Percentiles rank a stretch among this genome's conserved stretches.
These are phyloP conservation scores for Cadophora sp. DNA, from an alignment of 2,329 filamentous ascomycete genomes.

Conservation along the genomic window DNA sequence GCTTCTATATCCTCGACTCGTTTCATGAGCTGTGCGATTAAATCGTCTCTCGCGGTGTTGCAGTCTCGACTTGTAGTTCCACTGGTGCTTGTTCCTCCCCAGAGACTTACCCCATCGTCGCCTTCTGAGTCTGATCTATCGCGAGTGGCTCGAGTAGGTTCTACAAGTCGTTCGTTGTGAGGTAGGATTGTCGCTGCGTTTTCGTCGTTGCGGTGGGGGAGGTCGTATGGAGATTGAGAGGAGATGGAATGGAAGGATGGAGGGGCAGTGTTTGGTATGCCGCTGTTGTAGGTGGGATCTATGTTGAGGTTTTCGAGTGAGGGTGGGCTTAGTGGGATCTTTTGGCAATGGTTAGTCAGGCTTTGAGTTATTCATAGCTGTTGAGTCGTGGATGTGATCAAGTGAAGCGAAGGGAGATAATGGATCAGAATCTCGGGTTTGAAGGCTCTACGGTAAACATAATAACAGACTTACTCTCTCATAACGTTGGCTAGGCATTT, in stretches of 20 bases:
- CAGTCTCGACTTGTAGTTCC: background rate
- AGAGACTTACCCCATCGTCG: constrained; percentile 18
- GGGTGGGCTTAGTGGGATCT: background rate
- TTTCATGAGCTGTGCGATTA: constrained; percentile 1
- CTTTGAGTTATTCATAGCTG: no score
- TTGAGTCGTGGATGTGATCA: no score
- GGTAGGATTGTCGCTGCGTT: constrained; percentile 21
- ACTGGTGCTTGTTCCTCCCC: background rate
- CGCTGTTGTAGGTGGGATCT: constrained; percentile 17
- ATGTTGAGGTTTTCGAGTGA: background rate
- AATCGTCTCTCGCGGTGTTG: background rate
- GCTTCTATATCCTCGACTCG: constrained; percentile 4
- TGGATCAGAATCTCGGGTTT: no score
- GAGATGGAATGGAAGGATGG: constrained; percentile 23
- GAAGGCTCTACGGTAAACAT: background rate
- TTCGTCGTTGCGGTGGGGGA: constrained; percentile 23
- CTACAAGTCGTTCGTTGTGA: background rate
- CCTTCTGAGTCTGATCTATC: background rate
- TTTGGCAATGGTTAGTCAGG: no score
- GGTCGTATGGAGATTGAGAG: background rate
- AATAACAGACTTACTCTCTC: background rate
- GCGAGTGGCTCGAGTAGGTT: constrained; percentile 50
- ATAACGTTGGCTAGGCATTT: constrained; percentile 6
- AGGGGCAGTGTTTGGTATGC: constrained; percentile 21
- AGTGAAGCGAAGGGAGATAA: no score